Conservation (phyloP, 1,284 basidiomycete genomes). For the Moniliophthora roreri region DNA sequence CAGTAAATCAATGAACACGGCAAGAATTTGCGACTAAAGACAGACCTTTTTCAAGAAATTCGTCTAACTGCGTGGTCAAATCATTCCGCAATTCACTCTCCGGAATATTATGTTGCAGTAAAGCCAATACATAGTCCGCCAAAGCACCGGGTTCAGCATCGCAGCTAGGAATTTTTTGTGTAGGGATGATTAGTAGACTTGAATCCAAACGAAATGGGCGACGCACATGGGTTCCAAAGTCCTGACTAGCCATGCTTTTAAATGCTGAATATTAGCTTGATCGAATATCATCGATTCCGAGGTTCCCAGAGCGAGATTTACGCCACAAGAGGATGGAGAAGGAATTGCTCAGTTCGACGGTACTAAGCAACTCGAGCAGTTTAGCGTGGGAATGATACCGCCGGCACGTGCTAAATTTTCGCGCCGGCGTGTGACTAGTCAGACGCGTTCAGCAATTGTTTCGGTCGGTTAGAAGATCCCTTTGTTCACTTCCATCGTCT, state of each 20-base stretch:
- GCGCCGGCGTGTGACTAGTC: too few relatives aligned
- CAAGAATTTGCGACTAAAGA: constrained; percentile 12
- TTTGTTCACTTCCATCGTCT: background rate
- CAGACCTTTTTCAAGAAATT: constrained; percentile 89
- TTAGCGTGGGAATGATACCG: too few relatives aligned
- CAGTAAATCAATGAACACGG: constrained; percentile 19
- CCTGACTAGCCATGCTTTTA: constrained; percentile 82
- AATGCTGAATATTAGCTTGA: constrained; percentile 54
- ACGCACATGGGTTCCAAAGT: constrained; percentile 84
- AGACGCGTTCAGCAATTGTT: too few relatives aligned
- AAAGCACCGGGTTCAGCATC: constrained; percentile 95
- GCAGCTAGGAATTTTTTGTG: constrained; percentile 62
- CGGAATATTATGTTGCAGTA: constrained; percentile 86
- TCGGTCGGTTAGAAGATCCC: too few relatives aligned
- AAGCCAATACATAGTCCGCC: constrained; percentile 92
- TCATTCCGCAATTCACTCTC: constrained; percentile 84
- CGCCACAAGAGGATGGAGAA: background rate
- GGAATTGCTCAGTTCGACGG: background rate
- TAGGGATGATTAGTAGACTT: constrained; percentile 11
- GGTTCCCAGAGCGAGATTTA: background rate
- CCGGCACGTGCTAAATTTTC: too few relatives aligned
- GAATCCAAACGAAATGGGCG: constrained; percentile 9
- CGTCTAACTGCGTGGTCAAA: constrained; percentile 76
- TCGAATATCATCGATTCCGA: constrained; percentile 61
- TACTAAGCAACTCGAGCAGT: background rate